Evolutionary conservation across 163 green algal species (phyloP).

Genomic region (Chlamydomonas reinhardtii): DNA sequence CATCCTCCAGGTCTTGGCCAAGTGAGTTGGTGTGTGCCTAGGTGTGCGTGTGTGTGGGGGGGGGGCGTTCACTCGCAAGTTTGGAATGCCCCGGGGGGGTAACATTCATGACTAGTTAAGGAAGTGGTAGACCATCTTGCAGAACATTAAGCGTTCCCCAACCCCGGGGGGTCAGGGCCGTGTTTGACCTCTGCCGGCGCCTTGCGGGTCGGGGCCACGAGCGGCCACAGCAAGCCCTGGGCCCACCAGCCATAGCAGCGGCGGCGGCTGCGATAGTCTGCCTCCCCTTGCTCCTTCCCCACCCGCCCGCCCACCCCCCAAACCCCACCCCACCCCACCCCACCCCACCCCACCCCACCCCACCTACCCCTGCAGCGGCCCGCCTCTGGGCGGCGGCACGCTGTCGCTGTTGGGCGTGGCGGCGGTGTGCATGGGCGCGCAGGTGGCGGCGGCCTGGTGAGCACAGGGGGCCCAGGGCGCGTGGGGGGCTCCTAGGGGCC

Average conservation of each 20-base stretch:
- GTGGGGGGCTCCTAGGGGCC: background rate
- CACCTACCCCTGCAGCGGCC: background rate
- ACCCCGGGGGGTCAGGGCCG: too few relatives aligned
- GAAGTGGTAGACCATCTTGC: too few relatives aligned
- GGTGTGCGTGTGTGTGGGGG: too few relatives aligned
- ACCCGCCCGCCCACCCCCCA: background rate
- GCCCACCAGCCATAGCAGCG: too few relatives aligned
- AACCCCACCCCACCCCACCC: background rate
- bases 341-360: background rate
- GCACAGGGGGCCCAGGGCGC: background rate
- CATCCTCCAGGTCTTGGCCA: constrained; percentile 68
- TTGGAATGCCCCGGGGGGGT: too few relatives aligned
- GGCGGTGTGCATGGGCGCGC: constrained; percentile 37
- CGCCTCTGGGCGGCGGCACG: background rate
- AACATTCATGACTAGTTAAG: too few relatives aligned
- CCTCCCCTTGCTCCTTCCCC: background rate
- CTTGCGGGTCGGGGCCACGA: too few relatives aligned
- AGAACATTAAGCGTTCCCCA: too few relatives aligned
- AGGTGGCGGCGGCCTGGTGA: constrained; percentile 40
- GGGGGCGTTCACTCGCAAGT: too few relatives aligned
- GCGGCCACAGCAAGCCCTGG: too few relatives aligned
- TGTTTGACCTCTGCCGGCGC: too few relatives aligned
- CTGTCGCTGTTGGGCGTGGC: constrained; percentile 31
- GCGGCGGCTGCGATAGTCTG: too few relatives aligned
- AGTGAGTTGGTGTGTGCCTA: constrained; percentile 48